Evolutionary conservation across 805 yeast genomes (phyloP).

Genomic region (Kluyveromyces wickerhamii): DNA sequence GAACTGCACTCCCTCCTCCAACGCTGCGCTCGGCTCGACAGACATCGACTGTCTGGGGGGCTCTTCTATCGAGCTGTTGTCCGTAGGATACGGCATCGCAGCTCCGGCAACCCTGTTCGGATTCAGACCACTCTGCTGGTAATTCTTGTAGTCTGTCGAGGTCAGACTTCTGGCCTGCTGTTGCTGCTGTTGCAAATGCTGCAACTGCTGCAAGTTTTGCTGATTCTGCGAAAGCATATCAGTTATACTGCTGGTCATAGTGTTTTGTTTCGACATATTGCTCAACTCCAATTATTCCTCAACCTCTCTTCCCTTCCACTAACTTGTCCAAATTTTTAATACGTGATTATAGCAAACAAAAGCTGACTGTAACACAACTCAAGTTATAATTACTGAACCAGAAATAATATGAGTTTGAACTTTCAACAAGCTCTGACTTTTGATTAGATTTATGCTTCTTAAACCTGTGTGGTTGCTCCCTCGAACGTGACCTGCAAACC

Average conservation of each 20-base stretch:
- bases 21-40: not conserved
- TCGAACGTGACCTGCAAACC: too few species aligned
- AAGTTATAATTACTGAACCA: too few species aligned
- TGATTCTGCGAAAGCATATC: constrained; percentile 37
- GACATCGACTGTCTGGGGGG: constrained; percentile 5
- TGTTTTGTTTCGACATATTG: constrained; percentile 31
- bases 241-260: constrained; percentile 31
- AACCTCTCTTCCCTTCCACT: too few species aligned
- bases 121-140: constrained; percentile 1
- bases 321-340: too few species aligned
- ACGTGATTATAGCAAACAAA: too few species aligned
- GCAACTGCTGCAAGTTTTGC: constrained; percentile 40
- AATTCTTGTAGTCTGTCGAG: constrained; percentile 4
- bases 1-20: constrained; percentile 5
- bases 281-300: too few species aligned
- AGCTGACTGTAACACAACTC: too few species aligned
- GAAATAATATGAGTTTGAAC: too few species aligned
- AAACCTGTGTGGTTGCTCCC: too few species aligned
- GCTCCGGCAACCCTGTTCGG: too few species aligned
- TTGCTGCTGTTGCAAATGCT: constrained; percentile 33
- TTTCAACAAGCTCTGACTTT: too few species aligned
- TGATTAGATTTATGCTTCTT: too few species aligned
- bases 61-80: constrained; percentile 5
- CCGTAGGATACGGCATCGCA: constrained; percentile 9
- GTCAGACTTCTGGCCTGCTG: constrained; percentile 34